Conservation (phyloP, 1,284 basidiomycete species). For the Ganoderma meredithae region DNA sequence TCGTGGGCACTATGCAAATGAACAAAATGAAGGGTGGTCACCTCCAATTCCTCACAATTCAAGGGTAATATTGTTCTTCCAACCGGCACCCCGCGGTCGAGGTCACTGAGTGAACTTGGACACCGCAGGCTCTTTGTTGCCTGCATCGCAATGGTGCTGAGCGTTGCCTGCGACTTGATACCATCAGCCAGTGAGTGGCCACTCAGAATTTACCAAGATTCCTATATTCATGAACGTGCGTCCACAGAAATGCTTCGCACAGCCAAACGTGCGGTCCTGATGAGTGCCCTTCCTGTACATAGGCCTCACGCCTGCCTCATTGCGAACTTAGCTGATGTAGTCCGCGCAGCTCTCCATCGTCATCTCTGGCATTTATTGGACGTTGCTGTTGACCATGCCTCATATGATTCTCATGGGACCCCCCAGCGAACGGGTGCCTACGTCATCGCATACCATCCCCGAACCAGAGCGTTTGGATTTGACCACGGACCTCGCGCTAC, state of each 20-base stretch:
- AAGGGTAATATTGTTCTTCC: slow-evolving; percentile 56
- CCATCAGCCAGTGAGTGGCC: slow-evolving; percentile 52
- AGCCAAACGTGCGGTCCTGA: slow-evolving; percentile 63
- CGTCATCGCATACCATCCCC: slow-evolving; percentile 46
- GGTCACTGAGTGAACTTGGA: background rate
- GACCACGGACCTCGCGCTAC: slow-evolving; percentile 69
- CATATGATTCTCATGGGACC: slow-evolving; percentile 52
- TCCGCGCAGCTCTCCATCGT: slow-evolving; percentile 64
- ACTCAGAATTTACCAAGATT: background rate
- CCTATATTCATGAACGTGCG: slow-evolving; percentile 11
- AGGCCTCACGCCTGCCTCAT: slow-evolving; percentile 29
- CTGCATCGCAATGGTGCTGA: slow-evolving; percentile 57
- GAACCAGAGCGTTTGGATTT: slow-evolving; percentile 62
- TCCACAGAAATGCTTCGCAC: slow-evolving; percentile 46
- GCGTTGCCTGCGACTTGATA: slow-evolving; percentile 58
- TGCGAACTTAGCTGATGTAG: slow-evolving; percentile 8
- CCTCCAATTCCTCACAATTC: slow-evolving; percentile 78
- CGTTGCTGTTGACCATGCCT: slow-evolving; percentile 60
- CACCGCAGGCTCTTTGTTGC: slow-evolving; percentile 55
- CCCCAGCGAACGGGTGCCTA: slow-evolving; percentile 42
- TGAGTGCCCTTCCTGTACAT: slow-evolving; percentile 66
- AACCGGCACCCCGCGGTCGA: background rate
- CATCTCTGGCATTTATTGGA: slow-evolving; percentile 79
- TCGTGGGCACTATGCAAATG: slow-evolving; percentile 50
- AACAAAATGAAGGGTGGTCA: slow-evolving; percentile 65